A percentile compares a stretch with the other conserved stretches of the same genome.
These are phyloP conservation scores for Triticum dicoccoides DNA, from an alignment of 176 grass and related monocot species.

Conservation along the genomic window DNA sequence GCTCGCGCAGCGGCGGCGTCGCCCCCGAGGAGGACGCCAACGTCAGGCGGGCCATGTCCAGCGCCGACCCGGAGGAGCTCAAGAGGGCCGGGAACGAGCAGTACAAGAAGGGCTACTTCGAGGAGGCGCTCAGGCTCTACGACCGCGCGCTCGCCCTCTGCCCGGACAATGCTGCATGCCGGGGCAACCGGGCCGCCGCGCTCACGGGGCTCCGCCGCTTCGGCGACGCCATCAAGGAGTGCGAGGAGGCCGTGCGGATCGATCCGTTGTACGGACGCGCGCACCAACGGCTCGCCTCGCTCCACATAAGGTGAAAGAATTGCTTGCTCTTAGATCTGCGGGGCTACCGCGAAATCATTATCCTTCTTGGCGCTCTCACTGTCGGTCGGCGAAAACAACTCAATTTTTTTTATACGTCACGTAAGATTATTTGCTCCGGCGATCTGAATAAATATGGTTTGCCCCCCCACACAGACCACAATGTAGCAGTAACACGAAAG, in stretches of 20 bases:
- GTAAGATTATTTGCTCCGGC: not conserved
- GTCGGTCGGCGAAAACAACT: not conserved
- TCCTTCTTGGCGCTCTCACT: not conserved
- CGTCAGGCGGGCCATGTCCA: constrained; percentile 54
- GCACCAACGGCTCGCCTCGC: constrained; percentile 77
- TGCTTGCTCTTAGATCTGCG: constrained; percentile 31
- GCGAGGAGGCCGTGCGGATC: constrained; percentile 76
- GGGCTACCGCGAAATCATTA: not conserved
- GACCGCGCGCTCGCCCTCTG: constrained; percentile 73
- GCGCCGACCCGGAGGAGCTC: constrained; percentile 83
- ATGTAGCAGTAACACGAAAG: constrained; percentile 3
- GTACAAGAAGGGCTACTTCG: constrained; percentile 74
- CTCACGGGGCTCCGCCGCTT: constrained; percentile 72
- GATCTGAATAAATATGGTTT: constrained; percentile 17
- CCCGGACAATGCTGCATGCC: constrained; percentile 79
- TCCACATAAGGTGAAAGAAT: constrained; percentile 62
- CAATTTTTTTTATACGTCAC: not conserved
- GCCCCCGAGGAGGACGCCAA: constrained; percentile 42
- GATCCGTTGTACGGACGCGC: constrained; percentile 78
- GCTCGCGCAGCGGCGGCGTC: constrained; percentile 37
- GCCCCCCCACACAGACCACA: not conserved
- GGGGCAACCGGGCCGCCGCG: constrained; percentile 87
- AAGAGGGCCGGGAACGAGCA: constrained; percentile 85
- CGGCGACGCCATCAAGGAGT: constrained; percentile 83
- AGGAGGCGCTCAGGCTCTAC: constrained; percentile 78